Conservation (phyloP, 768 basidiomycete genomes). For the Hygrophorus pudorinus region DNA sequence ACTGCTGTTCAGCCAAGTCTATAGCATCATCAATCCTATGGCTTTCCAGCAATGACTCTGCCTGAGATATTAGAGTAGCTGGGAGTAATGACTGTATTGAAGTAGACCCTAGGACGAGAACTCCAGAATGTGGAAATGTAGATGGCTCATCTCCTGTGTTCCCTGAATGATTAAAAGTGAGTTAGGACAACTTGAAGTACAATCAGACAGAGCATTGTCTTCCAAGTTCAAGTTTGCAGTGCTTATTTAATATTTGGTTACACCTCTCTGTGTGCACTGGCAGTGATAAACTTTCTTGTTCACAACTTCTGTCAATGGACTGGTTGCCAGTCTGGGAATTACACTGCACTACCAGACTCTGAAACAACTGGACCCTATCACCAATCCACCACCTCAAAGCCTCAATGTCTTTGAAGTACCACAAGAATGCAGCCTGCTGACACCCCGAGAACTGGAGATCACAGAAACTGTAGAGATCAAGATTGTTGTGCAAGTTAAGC, state of each 20-base stretch:
- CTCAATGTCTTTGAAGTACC: conserved; percentile 44
- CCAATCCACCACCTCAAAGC: conserved; percentile 25
- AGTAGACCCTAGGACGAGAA: conserved; percentile 53
- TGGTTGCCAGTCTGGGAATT: too few relatives aligned
- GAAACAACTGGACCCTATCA: conserved; percentile 39
- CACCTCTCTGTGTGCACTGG: too few relatives aligned
- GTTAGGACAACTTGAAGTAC: too few relatives aligned
- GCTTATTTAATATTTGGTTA: too few relatives aligned
- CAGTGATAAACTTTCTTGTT: too few relatives aligned
- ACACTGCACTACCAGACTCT: conserved; percentile 26
- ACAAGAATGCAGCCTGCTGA: conserved; percentile 39
- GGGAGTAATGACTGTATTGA: conserved; percentile 59
- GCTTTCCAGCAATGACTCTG: conserved; percentile 55
- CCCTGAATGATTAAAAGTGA: too few relatives aligned
- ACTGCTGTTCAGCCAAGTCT: conserved; percentile 49
- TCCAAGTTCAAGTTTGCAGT: not conserved
- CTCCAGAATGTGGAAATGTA: conserved; percentile 55
- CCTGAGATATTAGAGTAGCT: conserved; percentile 63
- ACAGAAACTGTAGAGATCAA: conserved; percentile 39
- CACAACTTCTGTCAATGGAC: conserved; percentile 4
- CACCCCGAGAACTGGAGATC: conserved; percentile 45
- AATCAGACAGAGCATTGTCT: too few relatives aligned
- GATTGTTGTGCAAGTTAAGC: conserved; percentile 36
- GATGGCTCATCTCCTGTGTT: conserved; percentile 7
- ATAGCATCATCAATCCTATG: conserved; percentile 58